Base-by-base conservation (phyloP, 345 rosid species). In the Citrus australasica region DNA sequence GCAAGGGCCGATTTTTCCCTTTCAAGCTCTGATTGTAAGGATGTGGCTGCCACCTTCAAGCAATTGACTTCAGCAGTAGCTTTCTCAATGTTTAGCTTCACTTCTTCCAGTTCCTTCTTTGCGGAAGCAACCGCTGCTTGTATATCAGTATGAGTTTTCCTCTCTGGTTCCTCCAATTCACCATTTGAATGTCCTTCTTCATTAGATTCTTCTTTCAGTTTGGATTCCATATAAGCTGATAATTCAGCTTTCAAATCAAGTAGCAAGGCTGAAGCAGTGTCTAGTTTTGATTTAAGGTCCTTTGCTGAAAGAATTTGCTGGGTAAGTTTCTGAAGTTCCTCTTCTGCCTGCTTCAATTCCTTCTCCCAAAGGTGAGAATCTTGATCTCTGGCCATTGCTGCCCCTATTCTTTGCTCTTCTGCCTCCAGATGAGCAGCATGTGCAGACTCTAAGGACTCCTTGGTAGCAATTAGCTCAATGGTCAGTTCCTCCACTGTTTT, bases 401-500 rank as follows among this genome's bases (percentile, higher is more conserved):
- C 96, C 75, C 97, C 97, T 10, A 95, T 86, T 77, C 93, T 92
- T 75, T 86, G 89, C 51, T 93, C 98, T 88, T 95, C 99, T 3
- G 98, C 99, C 79, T 95, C 98, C 86, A 95, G 76, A 83, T 93
- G 98, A 27, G 98, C 87, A 73, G 98, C 92, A 82, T 95, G 99
- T 7, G 98, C 95, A 65, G 94, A 90, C 80, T 93, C 97, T 61
- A 93, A 78, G 59, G 94, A 80, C 84, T 95, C 95, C 80, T 92
- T 95, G 28, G 93, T 75, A 70, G 96, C 87, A 81, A 95, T 92
- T 82, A 95, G 73, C 86, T 93, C 98, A 78, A 93, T 93, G 2
- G 92, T 93, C 78, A 92, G 90, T 51, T 89, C 98, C 83, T 95
- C 98, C 71, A 95, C 95, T 30, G 87, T 89, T 88, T 72, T 95